Evolutionary conservation across 2,329 filamentous ascomycete species (phyloP), one percentile per base, ranked within the genome.

Genomic region (Magnaporthiopsis incrustans): DNA sequence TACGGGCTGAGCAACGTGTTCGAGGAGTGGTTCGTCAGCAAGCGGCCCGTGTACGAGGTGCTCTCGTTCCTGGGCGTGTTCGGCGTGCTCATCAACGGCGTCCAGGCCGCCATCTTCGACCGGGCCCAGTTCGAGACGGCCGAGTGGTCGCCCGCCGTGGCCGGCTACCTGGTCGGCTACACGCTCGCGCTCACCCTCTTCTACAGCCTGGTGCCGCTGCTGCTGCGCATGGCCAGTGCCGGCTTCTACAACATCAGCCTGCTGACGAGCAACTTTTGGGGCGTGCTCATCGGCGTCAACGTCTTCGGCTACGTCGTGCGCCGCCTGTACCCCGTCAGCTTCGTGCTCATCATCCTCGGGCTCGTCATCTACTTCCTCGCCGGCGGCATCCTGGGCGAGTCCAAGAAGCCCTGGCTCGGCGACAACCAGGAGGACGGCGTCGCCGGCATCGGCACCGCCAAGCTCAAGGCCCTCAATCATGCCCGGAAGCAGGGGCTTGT

Each of bases 221-320:
- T 99, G 67, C 88, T 98, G 77, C 91, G 95, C 68, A 89, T 98
- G 79, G 90, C 90, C 33, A 90, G 86, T 22, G 95, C 95, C 3
- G 94, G 93, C 26, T 97, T 99, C 78, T 96, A 97, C 81, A 96
- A 99, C 77, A 96, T 98, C 71, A 94, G 90, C 10, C 81, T 99
- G 68, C 81, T 99, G 66, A 98, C 95, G 2, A 91, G 88, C 70
- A 97, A 96, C 78, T 98, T 98, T 79, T 99, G 95, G 95, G 93
- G 92, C 68, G 89, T 96, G 67, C 89, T 96, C 69, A 94, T 99
- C 70, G 95, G 95, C 61, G 86, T 96, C 69, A 84, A 88, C 73
- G 90, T 98, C 61, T 96, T 99, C 72, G 86, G 89, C 59, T 85
- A 90, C 70, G 77, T 77, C 57, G 86, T 99, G 65, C 90, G 97